Evolutionary conservation across 2,329 filamentous ascomycete species (phyloP), one percentile per base, ranked within the genome.

Genomic region (Colletotrichum destructivum): DNA sequence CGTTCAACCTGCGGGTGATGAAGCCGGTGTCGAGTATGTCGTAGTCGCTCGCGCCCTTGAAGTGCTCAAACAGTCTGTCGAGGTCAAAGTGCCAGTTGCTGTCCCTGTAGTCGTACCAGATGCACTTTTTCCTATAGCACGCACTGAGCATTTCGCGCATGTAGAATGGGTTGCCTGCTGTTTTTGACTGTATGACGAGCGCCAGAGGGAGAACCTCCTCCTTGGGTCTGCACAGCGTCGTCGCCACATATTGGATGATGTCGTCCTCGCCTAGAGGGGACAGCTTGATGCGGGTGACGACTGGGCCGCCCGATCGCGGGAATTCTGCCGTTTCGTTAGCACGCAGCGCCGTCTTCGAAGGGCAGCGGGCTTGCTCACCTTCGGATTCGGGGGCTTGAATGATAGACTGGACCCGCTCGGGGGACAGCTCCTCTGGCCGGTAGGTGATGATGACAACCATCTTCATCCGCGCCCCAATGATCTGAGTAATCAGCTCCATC

Each of bases 131-230:
- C 51, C 94, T 90, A 79, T 97, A 92, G 79, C 94, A 97, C 3
- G 93, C 92, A 77, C 94, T 94, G 5, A 98, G 88, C 88, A 98
- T 97, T 82, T 98, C 94, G 66, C 94, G 89, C 80, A 98, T 93
- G 77, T 96, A 97, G 77, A 98, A 98, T 0, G 95, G 92, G 73
- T 97, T 98, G 1, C 95, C 95, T 35, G 89, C 89, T 11, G 94
- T 96, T 82, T 96, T 97, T 77, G 96, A 95, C 79, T 97, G 93
- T 7, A 98, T 90, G 12, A 98, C 93, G 8, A 95, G 89, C 2
- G 94, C 93, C 21, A 98, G 85, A 0, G 95, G 92, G 1, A 93
- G 84, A 1, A 96, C 89, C 57, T 94, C 93, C 44, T 94, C 90
- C 69, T 88, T 88, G 0, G 90, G 85, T 67, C 94, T 88, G 77